Conservation (phyloP, 805 yeast genomes). For the Ogataea methylovora region DNA sequence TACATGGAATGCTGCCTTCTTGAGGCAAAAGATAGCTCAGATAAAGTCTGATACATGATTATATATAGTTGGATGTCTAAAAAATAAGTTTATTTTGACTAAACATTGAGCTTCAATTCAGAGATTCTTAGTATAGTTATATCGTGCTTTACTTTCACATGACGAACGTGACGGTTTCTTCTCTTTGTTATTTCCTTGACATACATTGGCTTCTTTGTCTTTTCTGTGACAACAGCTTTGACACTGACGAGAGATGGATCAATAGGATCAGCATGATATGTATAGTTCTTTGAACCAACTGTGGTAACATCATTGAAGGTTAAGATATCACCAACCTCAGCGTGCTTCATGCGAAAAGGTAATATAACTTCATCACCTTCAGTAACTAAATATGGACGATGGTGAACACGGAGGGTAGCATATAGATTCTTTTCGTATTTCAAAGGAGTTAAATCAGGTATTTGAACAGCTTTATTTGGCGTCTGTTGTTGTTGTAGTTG, state of each 20-base stretch:
- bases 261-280: constrained; percentile 49
- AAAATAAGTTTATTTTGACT: too few relatives aligned
- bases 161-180: constrained; percentile 68
- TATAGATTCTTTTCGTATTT: constrained; percentile 64
- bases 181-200: constrained; percentile 69
- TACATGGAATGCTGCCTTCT: too few relatives aligned
- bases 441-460: constrained; percentile 48
- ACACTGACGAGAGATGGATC: constrained; percentile 48
- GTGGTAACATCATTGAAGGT: constrained; percentile 68
- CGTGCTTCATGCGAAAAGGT: constrained; percentile 72
- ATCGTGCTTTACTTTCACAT: constrained; percentile 59
- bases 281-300: constrained; percentile 80
- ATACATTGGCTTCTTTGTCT: constrained; percentile 73
- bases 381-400: constrained; percentile 82
- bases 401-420: constrained; percentile 76
- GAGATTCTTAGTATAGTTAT: constrained; percentile 73
- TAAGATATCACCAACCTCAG: constrained; percentile 77
- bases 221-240: constrained; percentile 78
- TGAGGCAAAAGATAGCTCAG: too few relatives aligned
- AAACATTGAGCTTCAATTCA: constrained; percentile 50
- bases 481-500: constrained; percentile 3
- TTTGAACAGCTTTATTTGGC: background rate
- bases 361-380: constrained; percentile 79
- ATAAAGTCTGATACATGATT: too few relatives aligned
- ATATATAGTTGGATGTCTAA: too few relatives aligned